Base-by-base conservation (phyloP, 1,284 basidiomycete species). In the Bjerkandera adusta region DNA sequence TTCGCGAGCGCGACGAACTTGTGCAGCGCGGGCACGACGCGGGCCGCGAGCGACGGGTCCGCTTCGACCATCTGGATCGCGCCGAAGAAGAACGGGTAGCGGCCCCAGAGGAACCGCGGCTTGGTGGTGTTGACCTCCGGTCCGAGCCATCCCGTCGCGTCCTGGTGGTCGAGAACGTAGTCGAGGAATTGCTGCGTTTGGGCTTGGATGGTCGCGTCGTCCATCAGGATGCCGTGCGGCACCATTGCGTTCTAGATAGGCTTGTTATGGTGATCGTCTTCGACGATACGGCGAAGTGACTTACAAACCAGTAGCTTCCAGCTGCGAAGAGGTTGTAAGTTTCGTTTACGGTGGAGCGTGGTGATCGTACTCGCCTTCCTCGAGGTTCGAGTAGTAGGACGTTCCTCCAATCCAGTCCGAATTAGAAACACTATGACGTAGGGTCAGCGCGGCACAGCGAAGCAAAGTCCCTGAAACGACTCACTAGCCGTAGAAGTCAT, bases 221-320 rank as follows among this genome's bases (percentile, higher is more conserved):
- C 67, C 33, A 70, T 64, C 3, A 78, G 66, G 10, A 79, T 62
- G 18, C 72, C 76, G 46, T 72, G 72, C 0, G 77, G 73, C 0
- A 80, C 73, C 68, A 79, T 73, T 2, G 66, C 77, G 51, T 81
- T 80, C 77, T 77, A 34, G 5, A 18, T 33, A 22, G 20, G 10
- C 10, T 5, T 26, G 27, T 5, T 11, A 12, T 27, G 21, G 22
- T 35, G 27, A n/a, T n/a, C n/a, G n/a, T n/a, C n/a, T 13, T n/a
- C 27, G 26, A 35, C 12, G 16, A 33, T 3, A 15, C 27, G 16
- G 18, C 7, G 36, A 10, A n/a, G 11, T 21, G n/a, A 75, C 75
- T 43, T 49, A 76, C 76, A 75, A 79, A 79, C 77, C 76, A 79
- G 53, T 79, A 81, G 55, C 75, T 78, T 42, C 76, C 76, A 51